Evolutionary conservation across 192 early-diverging fungal species (phyloP).

Genomic region (Chytriomyces confervae): DNA sequence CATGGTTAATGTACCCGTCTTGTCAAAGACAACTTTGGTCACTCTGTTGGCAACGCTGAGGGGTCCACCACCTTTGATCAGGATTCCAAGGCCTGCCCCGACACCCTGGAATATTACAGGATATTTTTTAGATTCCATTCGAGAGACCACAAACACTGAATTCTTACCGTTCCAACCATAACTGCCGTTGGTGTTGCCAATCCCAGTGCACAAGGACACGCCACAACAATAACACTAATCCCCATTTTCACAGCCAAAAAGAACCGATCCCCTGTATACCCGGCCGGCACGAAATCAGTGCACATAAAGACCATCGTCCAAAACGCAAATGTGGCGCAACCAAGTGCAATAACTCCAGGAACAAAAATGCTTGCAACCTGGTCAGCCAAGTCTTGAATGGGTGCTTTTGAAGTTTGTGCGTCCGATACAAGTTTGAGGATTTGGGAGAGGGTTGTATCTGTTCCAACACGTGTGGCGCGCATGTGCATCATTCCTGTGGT

Average conservation of each 20-base stretch:
- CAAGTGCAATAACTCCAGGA: conserved; percentile 78
- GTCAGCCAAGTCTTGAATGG: conserved; percentile 93
- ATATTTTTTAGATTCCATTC: no score
- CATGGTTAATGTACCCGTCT: conserved; percentile 93
- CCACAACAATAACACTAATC: conserved; percentile 94
- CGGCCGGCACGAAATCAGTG: conserved; percentile 27
- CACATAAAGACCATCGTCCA: conserved; percentile 70
- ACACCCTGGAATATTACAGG: conserved; percentile 60
- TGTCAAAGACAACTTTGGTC: conserved; percentile 93
- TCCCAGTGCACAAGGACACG: conserved; percentile 96
- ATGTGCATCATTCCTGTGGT: conserved; percentile 84
- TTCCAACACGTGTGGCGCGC: conserved; percentile 82
- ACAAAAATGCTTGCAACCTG: conserved; percentile 90
- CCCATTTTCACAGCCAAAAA: conserved; percentile 58
- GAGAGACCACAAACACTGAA: no score
- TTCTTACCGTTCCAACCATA: conserved; percentile 85
- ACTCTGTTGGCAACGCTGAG: conserved; percentile 82
- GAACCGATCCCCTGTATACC: conserved; percentile 6
- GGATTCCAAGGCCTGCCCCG: conserved; percentile 90
- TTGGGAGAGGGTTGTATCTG: conserved; percentile 88
- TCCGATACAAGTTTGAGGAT: conserved; percentile 92
- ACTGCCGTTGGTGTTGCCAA: conserved; percentile 96
- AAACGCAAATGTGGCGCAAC: conserved; percentile 71
- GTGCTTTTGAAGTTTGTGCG: conserved; percentile 93
- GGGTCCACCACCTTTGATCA: conserved; percentile 94